Evolutionary conservation across 129 eudicot species (phyloP), one percentile per base, ranked within the genome.

Genomic region (Flaveria sonorensis): DNA sequence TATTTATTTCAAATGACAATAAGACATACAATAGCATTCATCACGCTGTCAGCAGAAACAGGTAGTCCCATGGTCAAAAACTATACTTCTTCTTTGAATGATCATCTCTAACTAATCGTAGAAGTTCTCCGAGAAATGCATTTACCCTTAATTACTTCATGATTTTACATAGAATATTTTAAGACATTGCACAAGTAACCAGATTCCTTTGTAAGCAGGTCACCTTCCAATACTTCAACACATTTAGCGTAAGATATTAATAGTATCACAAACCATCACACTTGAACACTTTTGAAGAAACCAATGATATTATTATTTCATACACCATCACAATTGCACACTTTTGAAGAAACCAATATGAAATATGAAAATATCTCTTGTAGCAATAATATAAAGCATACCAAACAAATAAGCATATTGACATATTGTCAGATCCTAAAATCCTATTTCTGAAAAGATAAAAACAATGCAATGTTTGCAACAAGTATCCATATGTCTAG

Each of bases 201-300:
- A 16, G 1, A 1, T 4, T 53, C 24, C 60, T 53, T 53, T 53
- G 23, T n/a, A n/a, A 15, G 60, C 4, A 52, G 60, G 21, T 16
- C 23, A 52, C 10, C 60, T n/a, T 52, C 21, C 60, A 52, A 16
- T 52, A 52, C 52, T 52, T 52, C 10, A 52, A 6, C 60, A 52
- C 72, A 67, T 3, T n/a, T 26, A n/a, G 71, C 40, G 16, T 0
- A 39, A 66, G 51, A n/a, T 19, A 68, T 40, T 23, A 68, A 19
- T 21, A 46, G 16, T 20, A 26, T 14, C 68, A 64, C 18, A 43
- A 21, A 7, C 39, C 56, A 61, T 74, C 45, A 74, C 70, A 68
- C 5, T 46, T 13, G 61, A 75, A 75, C 50, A 5, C 7, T 36
- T 36, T 36, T 10, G 16, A 21, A 36, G 56, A 57, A 57, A 57